Evolutionary conservation across 805 yeast genomes (phyloP), one percentile per base, ranked within the genome.

Genomic region (Ogataea neopini): DNA sequence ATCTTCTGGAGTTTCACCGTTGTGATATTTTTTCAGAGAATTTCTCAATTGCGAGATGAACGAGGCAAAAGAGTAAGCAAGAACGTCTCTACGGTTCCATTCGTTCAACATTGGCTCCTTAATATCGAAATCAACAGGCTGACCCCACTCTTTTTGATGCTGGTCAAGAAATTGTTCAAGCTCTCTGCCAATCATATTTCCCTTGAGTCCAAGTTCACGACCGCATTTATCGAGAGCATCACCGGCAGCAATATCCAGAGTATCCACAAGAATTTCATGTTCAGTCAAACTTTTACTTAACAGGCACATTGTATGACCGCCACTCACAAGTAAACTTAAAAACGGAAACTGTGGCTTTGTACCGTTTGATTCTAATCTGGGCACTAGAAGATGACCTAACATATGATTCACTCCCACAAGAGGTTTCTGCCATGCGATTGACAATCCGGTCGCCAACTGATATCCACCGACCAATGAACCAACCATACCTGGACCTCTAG

Each of bases 401-500:
- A 94, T 92, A 60, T 94, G 99, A 63, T 94, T 96, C 0, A 92
- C 96, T 0, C 97, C 98, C 1, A 94, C 71, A 15, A 88, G 59
- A 0, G 97, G 97, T 6, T 72, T 76, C 11, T 76, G 64, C 85
- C 89, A 86, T 0, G 91, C 97, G 0, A 86, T 68, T 1, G 90
- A 71, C 10, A 94, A 69, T 0, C 98, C 99, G 58, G 88, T 86
- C 0, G 96, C 96, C 34, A 88, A 67, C 59, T 87, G 94, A 19
- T 86, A 71, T 1, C 97, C 95, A 0, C 88, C 84, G 8, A 88
- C 77, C 11, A 94, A 71, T 0, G 96, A 85, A 0, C 97, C 97
- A 7, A 83, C 79, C 97, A 94, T 89, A 0, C 99, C 99, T 0
- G 99, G 99, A 0, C 99, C 99, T 54, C 96, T 71, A 0, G 99